Percentiles rank a stretch among this genome's conserved stretches.
These are phyloP conservation scores for Albatrellus sp. DNA, from an alignment of 1,284 basidiomycete genomes.

Conservation along the genomic window DNA sequence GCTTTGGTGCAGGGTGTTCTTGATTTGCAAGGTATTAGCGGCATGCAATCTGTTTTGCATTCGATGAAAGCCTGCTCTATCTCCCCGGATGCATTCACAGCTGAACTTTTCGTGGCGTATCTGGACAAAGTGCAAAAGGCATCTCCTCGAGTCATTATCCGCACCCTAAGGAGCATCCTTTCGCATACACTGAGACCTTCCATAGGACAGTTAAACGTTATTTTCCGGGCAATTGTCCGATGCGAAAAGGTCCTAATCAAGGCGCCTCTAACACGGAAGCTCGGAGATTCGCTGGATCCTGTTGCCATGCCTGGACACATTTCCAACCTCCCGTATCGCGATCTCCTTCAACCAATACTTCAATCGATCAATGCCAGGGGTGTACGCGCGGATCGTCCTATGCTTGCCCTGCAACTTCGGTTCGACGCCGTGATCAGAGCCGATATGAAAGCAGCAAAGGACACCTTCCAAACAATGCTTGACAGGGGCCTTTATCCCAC, in stretches of 20 bases:
- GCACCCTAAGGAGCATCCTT: constrained; percentile 31
- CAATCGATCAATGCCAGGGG: constrained; percentile 31
- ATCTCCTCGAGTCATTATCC: constrained; percentile 31
- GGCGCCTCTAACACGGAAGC: background rate
- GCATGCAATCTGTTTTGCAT: constrained; percentile 29
- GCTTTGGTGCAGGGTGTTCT: constrained; percentile 39
- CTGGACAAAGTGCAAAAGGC: constrained; percentile 28
- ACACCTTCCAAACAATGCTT: constrained; percentile 43
- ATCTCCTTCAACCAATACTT: constrained; percentile 30
- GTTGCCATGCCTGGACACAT: constrained; percentile 27
- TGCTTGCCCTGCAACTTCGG: constrained; percentile 46
- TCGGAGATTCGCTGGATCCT: constrained; percentile 28
- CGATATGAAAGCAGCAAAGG: constrained; percentile 37
- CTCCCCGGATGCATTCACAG: constrained; percentile 36
- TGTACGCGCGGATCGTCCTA: constrained; percentile 40
- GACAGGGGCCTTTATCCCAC: constrained; percentile 54
- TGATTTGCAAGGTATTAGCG: constrained; percentile 30
- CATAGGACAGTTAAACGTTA: constrained; percentile 24
- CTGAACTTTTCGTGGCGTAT: constrained; percentile 39
- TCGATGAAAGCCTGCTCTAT: constrained; percentile 42
- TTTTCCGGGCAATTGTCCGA: constrained; percentile 35
- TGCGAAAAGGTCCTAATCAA: constrained; percentile 16
- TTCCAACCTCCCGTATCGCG: constrained; percentile 20
- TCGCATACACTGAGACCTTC: constrained; percentile 27
- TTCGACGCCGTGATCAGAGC: constrained; percentile 40